Evolutionary conservation across 164 flowering plant genomes (phyloP).

Genomic region (Piper longum): DNA sequence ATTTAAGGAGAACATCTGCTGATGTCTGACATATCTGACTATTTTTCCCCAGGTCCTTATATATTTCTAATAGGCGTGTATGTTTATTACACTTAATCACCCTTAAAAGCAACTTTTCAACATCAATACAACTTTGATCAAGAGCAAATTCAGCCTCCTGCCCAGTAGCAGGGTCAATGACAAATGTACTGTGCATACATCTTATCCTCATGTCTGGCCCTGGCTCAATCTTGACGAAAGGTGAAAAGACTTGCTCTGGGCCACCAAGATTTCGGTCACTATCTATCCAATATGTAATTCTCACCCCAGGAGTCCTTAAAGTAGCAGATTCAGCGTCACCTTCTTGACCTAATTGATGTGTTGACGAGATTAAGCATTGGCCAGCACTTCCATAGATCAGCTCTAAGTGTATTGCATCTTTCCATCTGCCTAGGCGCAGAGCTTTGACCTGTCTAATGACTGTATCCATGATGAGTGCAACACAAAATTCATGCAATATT

Average conservation of each 20-base stretch:
- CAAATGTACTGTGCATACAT: conserved; percentile 74
- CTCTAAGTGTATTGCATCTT: conserved; percentile 89
- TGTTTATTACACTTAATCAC: conserved; percentile 74
- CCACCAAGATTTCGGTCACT: conserved; percentile 39
- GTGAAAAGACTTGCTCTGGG: conserved; percentile 51
- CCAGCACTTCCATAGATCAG: conserved; percentile 51
- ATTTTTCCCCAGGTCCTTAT: conserved; percentile 58
- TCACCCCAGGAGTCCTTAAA: conserved; percentile 74
- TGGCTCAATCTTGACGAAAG: conserved; percentile 81
- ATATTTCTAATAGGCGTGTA: conserved; percentile 84
- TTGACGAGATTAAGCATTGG: conserved; percentile 38
- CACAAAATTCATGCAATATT: conserved; percentile 85
- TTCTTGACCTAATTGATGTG: conserved; percentile 46
- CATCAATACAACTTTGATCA: conserved; percentile 81
- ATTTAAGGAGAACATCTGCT: conserved; percentile 61
- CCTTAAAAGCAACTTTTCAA: conserved; percentile 71
- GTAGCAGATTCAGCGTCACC: conserved; percentile 71
- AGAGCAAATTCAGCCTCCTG: conserved; percentile 79
- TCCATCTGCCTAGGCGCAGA: conserved; percentile 89
- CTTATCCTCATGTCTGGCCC: conserved; percentile 74
- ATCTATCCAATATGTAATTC: conserved; percentile 81
- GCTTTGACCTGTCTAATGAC: conserved; percentile 78
- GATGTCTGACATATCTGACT: conserved; percentile 47
- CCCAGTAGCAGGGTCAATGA: conserved; percentile 69
- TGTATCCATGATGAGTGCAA: conserved; percentile 89